Evolutionary conservation across 129 eudicot species (phyloP).

Genomic region (Flaveria trinervia): DNA sequence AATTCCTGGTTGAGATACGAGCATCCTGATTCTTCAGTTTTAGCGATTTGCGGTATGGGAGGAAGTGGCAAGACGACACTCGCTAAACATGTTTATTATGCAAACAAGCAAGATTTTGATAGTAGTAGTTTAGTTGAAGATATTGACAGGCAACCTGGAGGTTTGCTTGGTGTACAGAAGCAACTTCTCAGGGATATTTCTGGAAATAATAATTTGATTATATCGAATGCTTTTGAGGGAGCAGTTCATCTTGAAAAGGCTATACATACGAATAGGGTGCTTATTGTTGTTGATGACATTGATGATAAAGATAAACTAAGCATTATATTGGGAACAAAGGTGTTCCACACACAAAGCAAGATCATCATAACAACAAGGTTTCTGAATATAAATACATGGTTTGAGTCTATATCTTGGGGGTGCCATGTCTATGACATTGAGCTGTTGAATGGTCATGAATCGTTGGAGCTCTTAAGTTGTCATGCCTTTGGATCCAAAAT

Average conservation of each 20-base stretch:
- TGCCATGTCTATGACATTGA: background rate
- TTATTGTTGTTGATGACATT: constrained; percentile 6
- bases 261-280: background rate
- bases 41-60: constrained; percentile 35
- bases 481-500: constrained; percentile 19
- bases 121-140: constrained; percentile 1
- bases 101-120: background rate
- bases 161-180: background rate
- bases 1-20: constrained; percentile 16
- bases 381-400: background rate
- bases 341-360: constrained; percentile 6
- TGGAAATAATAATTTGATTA: background rate
- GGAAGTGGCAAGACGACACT: constrained; percentile 37
- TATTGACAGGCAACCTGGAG: background rate
- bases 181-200: background rate
- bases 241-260: background rate
- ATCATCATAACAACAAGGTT: constrained; percentile 6
- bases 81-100: background rate
- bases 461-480: constrained; percentile 5
- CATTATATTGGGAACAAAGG: background rate
- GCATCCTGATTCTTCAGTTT: background rate
- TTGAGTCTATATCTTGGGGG: constrained; percentile 4
- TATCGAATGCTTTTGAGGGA: background rate
- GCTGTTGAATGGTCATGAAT: background rate
- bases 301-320: background rate